phyloP scores from a whole-genome alignment of 2,329 filamentous ascomycete species.

The Pseudogymnoascus sp. region DNA sequence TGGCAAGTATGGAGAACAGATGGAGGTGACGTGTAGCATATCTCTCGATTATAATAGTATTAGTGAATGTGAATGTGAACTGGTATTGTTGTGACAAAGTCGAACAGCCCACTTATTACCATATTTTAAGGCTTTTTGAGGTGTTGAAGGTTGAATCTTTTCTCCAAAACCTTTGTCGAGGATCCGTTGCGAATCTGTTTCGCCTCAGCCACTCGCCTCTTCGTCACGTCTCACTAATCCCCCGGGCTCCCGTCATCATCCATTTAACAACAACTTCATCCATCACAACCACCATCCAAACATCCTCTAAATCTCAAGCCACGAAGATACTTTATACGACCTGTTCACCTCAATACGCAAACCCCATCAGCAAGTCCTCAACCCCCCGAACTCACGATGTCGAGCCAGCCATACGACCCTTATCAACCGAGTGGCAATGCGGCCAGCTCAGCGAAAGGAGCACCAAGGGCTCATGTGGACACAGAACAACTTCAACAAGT shows the following conservation, averaged over 20 bases:
- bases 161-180: not conserved
- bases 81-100: not conserved
- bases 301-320: slow-evolving; percentile 18
- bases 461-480: slow-evolving; percentile 42
- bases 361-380: not conserved
- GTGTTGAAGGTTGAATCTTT: not conserved
- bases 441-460: slow-evolving; percentile 34
- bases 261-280: not conserved
- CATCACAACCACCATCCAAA: slow-evolving; percentile 3
- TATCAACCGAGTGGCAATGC: slow-evolving; percentile 70
- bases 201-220: slow-evolving; percentile 9
- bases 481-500: not conserved
- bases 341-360: not conserved
- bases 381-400: not conserved
- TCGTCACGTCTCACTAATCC: slow-evolving; percentile 1
- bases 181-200: slow-evolving; percentile 1
- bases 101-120: not conserved
- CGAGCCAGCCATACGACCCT: slow-evolving; percentile 62
- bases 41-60: not conserved
- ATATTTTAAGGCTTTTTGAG: not conserved
- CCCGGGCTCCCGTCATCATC: not conserved
- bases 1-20: not conserved
- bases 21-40: not conserved
- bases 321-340: not conserved
- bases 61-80: not conserved